Base-by-base conservation (phyloP, 2,329 filamentous ascomycete species). In the Shiraia sp. region DNA sequence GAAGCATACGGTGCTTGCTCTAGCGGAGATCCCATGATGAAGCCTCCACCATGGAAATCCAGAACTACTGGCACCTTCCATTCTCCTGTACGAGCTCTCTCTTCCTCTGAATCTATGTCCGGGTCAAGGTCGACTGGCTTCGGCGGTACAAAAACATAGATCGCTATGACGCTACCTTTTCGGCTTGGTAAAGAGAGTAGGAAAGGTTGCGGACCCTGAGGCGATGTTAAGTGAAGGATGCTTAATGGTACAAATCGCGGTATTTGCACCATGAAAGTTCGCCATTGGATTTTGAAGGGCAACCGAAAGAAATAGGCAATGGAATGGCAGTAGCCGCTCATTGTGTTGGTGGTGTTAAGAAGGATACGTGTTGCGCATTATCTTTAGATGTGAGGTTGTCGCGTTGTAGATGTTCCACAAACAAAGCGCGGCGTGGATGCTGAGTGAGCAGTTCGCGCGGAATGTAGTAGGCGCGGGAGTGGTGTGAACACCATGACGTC, bases 1-100 rank as follows among this genome's bases (percentile, higher is more conserved):
- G 72, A 66, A 40, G 72, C 75, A 53, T 75, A 77, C 0, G 73
- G 72, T 10, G 73, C 72, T 45, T 77, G 71, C 42, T 74, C 72
- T 6, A 73, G 56, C 30, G 70, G 71, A 8, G 60, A 66, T 6
- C 72, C 72, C 56, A 73, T 67, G 33, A 72, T 70, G 51, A 74
- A 74, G 29, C 71, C 71, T 12, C 71, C 72, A 22, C 72, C 72
- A 49, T 73, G 69, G 42, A 72, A 73, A 46, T 74, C 72, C 36
- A 73, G 50, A 10, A 72, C 59, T 2, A 74, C 62, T 4, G 71
- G 71, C 10, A 68, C 63, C 41, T 53, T 60, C 63, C 63, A 68
- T 39, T 65, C 57, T 9, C 58, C 58, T 22, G 54, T 57, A 4
- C 57, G 43, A 10, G 40, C 53, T 33, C 49, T 28, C 26, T 50